A percentile compares a stretch with the other conserved stretches of the same genome.
phyloP scores from a whole-genome alignment of 2,329 filamentous ascomycete genomes.

The Venturia nashicola region DNA sequence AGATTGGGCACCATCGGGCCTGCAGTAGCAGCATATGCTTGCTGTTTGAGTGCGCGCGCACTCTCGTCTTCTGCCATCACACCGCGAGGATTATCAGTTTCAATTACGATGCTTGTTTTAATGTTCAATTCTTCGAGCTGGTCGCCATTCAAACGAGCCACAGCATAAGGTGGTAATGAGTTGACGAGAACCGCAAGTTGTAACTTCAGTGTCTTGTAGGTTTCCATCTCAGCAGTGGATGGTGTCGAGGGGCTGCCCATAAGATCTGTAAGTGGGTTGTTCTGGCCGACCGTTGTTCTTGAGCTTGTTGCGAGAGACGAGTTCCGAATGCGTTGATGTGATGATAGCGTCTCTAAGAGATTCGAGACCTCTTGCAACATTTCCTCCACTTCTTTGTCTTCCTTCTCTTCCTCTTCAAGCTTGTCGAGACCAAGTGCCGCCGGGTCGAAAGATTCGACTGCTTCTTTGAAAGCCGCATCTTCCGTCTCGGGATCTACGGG shows the following conservation, averaged over 20 bases:
- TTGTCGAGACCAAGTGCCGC: constrained; percentile 16
- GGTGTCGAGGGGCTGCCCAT: constrained; percentile 52
- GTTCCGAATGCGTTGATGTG: constrained; percentile 69
- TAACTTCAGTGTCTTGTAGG: constrained; percentile 63
- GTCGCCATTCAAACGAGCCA: constrained; percentile 76
- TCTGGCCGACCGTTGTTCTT: constrained; percentile 54
- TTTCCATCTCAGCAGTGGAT: constrained; percentile 42
- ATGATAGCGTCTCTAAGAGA: constrained; percentile 61
- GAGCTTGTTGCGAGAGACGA: constrained; percentile 53
- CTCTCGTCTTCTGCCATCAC: constrained; percentile 73
- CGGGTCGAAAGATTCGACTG: constrained; percentile 25
- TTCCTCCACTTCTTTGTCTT: constrained; percentile 37
- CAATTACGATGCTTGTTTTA: constrained; percentile 63
- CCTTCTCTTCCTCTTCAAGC: constrained; percentile 22
- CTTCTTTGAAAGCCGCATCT: constrained; percentile 24
- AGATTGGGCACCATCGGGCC: constrained; percentile 13
- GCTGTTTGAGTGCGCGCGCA: constrained; percentile 29
- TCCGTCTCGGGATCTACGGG: constrained; percentile 21
- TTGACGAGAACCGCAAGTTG: constrained; percentile 64
- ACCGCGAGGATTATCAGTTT: constrained; percentile 61
- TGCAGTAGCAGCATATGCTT: constrained; percentile 19
- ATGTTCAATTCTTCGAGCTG: constrained; percentile 74
- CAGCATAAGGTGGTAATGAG: constrained; percentile 68
- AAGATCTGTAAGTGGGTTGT: constrained; percentile 44
- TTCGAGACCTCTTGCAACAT: constrained; percentile 60